These are phyloP conservation scores for Bipolaris cookei DNA, from an alignment of 2,329 filamentous ascomycete species.

Conservation along the genomic window DNA sequence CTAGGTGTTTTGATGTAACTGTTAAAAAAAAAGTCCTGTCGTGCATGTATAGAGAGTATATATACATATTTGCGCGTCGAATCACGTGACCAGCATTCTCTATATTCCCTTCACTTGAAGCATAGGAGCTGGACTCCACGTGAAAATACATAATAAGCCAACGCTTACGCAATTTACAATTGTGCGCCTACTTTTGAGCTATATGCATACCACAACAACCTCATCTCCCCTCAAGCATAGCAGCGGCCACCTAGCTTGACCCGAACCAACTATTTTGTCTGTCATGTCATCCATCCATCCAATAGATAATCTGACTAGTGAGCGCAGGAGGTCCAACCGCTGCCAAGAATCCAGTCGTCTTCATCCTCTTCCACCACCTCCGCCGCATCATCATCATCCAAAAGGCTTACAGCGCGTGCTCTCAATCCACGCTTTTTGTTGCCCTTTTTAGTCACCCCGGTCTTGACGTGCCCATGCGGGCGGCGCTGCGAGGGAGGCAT, in stretches of 20 bases:
- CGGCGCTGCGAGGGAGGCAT: slow-evolving; percentile 43
- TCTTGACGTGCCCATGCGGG: slow-evolving; percentile 51
- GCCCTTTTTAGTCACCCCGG: slow-evolving; percentile 47
- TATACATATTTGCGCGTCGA: not conserved
- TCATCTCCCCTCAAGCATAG: not conserved
- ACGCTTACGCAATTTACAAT: not conserved
- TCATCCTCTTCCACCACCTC: slow-evolving; percentile 68
- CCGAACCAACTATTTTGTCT: slow-evolving; percentile 21
- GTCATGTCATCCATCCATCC: not conserved
- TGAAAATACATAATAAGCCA: not conserved
- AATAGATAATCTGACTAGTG: not conserved
- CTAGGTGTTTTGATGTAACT: too few relatives aligned
- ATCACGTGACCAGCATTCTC: too few relatives aligned
- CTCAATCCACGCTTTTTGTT: slow-evolving; percentile 45
- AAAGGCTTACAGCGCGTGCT: slow-evolving; percentile 41
- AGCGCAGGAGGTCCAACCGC: slow-evolving; percentile 69
- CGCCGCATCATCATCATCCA: slow-evolving; percentile 64
- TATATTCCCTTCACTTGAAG: not conserved
- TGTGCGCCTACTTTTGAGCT: not conserved
- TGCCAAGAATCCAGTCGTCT: slow-evolving; percentile 63
- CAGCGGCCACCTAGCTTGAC: slow-evolving; percentile 65
- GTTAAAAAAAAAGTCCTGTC: too few relatives aligned
- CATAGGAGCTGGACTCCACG: not conserved
- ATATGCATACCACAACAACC: not conserved
- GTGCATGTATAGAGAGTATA: not conserved